Percentiles rank a stretch among this genome's conserved stretches.
phyloP scores from a whole-genome alignment of 768 basidiomycete genomes.

The Russula compacta region DNA sequence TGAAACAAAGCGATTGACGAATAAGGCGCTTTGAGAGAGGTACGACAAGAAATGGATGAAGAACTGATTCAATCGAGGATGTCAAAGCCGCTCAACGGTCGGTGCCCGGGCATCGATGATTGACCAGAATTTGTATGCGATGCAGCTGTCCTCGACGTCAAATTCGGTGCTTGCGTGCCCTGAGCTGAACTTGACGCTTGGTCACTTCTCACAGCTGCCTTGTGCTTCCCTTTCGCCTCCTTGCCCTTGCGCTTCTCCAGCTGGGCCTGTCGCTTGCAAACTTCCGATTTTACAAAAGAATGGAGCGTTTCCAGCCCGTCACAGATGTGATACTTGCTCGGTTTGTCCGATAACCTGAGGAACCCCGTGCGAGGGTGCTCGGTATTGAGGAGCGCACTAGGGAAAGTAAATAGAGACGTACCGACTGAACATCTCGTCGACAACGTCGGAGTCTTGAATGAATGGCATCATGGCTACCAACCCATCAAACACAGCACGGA shows the following conservation, averaged over 20 bases:
- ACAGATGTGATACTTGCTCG: slow-evolving; percentile 41
- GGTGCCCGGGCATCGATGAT: background rate
- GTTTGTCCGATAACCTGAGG: slow-evolving; percentile 44
- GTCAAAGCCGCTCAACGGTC: background rate
- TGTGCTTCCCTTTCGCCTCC: background rate
- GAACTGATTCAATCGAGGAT: background rate
- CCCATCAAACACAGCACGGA: slow-evolving; percentile 37
- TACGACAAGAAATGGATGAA: background rate
- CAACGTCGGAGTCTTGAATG: slow-evolving; percentile 40
- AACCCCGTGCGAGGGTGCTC: background rate
- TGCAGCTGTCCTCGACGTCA: background rate
- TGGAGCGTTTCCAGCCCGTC: slow-evolving; percentile 44
- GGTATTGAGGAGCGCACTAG: background rate
- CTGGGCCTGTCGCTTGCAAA: slow-evolving; percentile 29
- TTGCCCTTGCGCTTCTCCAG: background rate
- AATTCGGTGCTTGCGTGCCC: background rate
- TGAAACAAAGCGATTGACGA: background rate
- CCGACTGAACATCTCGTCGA: slow-evolving; percentile 48
- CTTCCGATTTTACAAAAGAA: slow-evolving; percentile 42
- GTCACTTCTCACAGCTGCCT: background rate
- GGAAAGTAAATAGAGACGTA: slow-evolving; percentile 23
- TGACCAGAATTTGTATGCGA: background rate
- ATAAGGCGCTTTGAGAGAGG: background rate
- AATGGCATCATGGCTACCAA: slow-evolving; percentile 49
- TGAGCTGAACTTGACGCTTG: background rate